These are phyloP conservation scores for Sanguinoderma infundibulare DNA, from an alignment of 1,284 basidiomycete species.

Conservation along the genomic window DNA sequence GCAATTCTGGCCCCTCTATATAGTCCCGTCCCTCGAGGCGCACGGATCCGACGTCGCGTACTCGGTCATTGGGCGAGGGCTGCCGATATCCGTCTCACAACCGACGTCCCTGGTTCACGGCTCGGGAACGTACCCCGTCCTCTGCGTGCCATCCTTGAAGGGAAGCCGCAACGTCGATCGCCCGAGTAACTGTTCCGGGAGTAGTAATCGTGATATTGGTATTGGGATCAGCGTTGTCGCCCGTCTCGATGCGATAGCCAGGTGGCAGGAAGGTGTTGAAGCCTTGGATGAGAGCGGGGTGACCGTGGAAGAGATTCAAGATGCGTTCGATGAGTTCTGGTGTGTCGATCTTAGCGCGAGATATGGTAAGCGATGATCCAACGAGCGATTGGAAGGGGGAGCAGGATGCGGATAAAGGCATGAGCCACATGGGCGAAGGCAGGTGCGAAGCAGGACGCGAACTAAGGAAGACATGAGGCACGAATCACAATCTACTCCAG, in stretches of 20 bases:
- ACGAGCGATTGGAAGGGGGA: neutral
- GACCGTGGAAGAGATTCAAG: conserved; percentile 90
- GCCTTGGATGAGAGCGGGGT: conserved; percentile 91
- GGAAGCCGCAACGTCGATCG: conserved; percentile 35
- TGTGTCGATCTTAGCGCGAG: conserved; percentile 82
- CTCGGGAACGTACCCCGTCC: too few species aligned
- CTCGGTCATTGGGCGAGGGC: too few species aligned
- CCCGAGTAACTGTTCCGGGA: conserved; percentile 54
- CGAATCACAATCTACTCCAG: conserved; percentile 82
- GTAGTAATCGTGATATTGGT: conserved; percentile 91
- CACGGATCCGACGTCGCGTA: too few species aligned
- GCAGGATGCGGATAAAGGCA: neutral
- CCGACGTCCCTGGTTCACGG: too few species aligned
- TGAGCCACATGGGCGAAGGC: neutral
- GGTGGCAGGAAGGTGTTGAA: conserved; percentile 98
- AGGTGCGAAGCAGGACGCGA: neutral
- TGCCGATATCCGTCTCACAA: too few species aligned
- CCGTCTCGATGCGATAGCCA: conserved; percentile 90
- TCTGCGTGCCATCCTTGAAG: conserved; percentile 14
- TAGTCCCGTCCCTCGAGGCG: too few species aligned
- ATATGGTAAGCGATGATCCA: neutral
- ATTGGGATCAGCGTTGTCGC: conserved; percentile 58
- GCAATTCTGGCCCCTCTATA: too few species aligned
- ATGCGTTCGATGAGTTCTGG: conserved; percentile 97
- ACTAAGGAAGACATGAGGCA: neutral